phyloP scores from a whole-genome alignment of 1,139 yeast species.

The Kodamaea alishanica region DNA sequence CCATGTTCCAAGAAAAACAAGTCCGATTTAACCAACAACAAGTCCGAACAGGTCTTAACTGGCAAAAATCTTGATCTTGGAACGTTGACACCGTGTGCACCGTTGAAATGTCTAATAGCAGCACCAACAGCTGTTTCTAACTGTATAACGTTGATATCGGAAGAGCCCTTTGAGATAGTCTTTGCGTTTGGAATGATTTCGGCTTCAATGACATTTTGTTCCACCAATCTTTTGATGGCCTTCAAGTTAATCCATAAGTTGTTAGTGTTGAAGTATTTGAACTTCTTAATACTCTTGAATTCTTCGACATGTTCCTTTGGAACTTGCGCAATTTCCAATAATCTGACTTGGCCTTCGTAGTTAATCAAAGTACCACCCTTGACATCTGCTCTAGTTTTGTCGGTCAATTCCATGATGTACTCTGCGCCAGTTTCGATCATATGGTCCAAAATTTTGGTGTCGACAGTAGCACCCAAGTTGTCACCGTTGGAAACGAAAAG shows the following conservation, averaged over 20 bases:
- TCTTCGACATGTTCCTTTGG: conserved; percentile 99
- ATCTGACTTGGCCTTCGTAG: conserved; percentile 91
- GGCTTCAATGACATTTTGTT: conserved; percentile 74
- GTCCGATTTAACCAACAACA: conserved; percentile 93
- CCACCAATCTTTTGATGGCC: conserved; percentile 91
- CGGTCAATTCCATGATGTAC: conserved; percentile 97
- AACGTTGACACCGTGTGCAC: conserved; percentile 97
- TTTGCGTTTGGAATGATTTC: conserved; percentile 96
- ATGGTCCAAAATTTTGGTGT: conserved; percentile 83
- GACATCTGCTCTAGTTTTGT: conserved; percentile 98
- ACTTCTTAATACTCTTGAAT: conserved; percentile 94
- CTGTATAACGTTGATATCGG: conserved; percentile 83
- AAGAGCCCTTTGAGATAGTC: conserved; percentile 70
- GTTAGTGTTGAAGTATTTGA: conserved; percentile 96
- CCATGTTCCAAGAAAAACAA: conserved; percentile 90
- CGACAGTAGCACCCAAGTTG: conserved; percentile 97
- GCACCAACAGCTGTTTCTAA: conserved; percentile 99
- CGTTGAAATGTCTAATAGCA: conserved; percentile 91
- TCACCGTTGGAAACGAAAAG: conserved; percentile 97
- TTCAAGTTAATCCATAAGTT: conserved; percentile 95
- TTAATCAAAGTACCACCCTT: conserved; percentile 98
- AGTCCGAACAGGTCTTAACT: conserved; percentile 94
- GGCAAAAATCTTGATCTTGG: conserved; percentile 98
- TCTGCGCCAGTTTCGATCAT: conserved; percentile 91
- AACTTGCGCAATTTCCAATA: conserved; percentile 96